Evolutionary conservation across 2,329 filamentous ascomycete species (phyloP).

Genomic region (Aspergillus puulaauensis): DNA sequence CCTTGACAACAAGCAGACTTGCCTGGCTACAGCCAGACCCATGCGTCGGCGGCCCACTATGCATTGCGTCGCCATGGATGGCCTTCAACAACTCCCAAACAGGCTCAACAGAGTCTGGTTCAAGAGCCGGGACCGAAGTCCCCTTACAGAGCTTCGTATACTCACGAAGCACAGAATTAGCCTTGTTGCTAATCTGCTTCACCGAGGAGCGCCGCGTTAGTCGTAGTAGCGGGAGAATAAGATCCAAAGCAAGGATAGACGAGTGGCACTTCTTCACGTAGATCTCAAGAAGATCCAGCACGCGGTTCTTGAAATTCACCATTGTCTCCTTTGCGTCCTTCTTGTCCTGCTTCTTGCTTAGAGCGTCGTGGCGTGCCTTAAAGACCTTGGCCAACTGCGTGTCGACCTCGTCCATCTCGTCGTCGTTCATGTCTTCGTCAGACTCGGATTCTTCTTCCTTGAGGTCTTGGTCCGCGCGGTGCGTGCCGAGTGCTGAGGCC

Average conservation of each 20-base stretch:
- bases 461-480: slow-evolving; percentile 55
- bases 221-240: slow-evolving; percentile 74
- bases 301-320: slow-evolving; percentile 90
- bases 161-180: slow-evolving; percentile 67
- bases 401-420: slow-evolving; percentile 90
- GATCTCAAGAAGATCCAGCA: slow-evolving; percentile 82
- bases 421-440: slow-evolving; percentile 85
- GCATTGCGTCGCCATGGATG: slow-evolving; percentile 65
- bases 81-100: slow-evolving; percentile 60
- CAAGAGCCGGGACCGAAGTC: slow-evolving; percentile 44
- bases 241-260: slow-evolving; percentile 64
- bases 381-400: slow-evolving; percentile 82
- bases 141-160: slow-evolving; percentile 66
- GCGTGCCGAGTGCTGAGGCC: slow-evolving; percentile 73
- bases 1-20: slow-evolving; percentile 46
- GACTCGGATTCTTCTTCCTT: slow-evolving; percentile 57
- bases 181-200: slow-evolving; percentile 73
- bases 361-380: slow-evolving; percentile 67
- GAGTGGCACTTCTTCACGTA: slow-evolving; percentile 78
- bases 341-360: slow-evolving; percentile 76
- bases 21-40: slow-evolving; percentile 69
- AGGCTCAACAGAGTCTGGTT: slow-evolving; percentile 41
- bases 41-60: slow-evolving; percentile 64
- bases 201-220: slow-evolving; percentile 74
- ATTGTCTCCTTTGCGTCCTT: slow-evolving; percentile 86